Evolutionary conservation across 805 yeast genomes (phyloP), one percentile per base, ranked within the genome.

Genomic region (Hagleromyces aurorensis): DNA sequence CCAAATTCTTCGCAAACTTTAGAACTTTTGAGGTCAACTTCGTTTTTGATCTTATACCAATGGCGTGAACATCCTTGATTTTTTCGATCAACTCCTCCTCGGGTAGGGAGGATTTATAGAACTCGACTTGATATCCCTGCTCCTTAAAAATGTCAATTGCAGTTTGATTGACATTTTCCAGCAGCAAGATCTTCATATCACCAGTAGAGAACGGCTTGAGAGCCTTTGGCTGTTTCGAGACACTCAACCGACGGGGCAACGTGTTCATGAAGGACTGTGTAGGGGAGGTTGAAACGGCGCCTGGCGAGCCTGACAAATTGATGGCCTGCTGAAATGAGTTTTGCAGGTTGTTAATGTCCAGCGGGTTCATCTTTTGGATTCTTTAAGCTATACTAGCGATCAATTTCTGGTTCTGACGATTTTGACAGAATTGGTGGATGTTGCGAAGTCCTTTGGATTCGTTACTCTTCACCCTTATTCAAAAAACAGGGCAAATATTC

Each of bases 71-170:
- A 47, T 81, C 85, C 52, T 72, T 71, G 61, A 91, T 89, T 64
- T 86, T 87, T 65, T 85, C 94, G 52, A 91, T 84, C 57, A 91
- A 75, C 64, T 86, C 96, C 7, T 78, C 95, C 62, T 91, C 97
- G 14, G 84, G 78, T 48, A 91, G 65, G 5, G 96, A 83, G 32
- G 87, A 66, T 67, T 85, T 87, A 67, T 78, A 74, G 62, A 83
- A 84, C 58, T 91, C 98, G 30, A 91, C 94, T 65, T 91, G 97
- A 67, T 91, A 91, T 36, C 98, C 98, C 67, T 91, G 96, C 32
- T 69, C 70, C 37, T 67, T 69, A 62, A 91, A 79, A 41, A 86
- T 85, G 30, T 78, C 75, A 44, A 91, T 72, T 28, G 98, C 98
- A 28, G 96, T 85, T 60, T 72, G 70, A 57, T 91, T 91, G 48